Evolutionary conservation across 2,329 filamentous ascomycete genomes (phyloP).

Genomic region (Ceratocystis variospora): DNA sequence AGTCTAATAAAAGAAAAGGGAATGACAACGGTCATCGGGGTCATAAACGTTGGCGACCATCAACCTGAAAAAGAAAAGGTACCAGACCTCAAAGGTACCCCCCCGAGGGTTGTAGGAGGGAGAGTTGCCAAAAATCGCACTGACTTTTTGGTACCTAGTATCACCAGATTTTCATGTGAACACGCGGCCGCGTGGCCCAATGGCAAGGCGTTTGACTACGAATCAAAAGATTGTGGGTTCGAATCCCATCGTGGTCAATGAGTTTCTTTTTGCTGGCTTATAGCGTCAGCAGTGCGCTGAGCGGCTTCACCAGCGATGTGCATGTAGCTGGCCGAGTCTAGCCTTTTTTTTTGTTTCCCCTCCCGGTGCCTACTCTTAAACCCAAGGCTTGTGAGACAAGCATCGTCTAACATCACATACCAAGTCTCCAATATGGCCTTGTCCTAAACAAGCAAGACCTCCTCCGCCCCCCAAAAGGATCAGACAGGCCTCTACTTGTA

Average conservation of each 20-base stretch:
- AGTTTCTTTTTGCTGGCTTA: neutral
- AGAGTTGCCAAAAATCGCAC: neutral
- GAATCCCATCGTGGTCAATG: conserved; percentile 15
- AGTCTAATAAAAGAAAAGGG: too few species aligned
- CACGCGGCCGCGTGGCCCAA: conserved; percentile 15
- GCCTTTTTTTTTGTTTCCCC: neutral
- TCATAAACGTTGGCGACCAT: neutral
- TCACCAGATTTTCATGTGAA: neutral
- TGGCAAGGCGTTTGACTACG: conserved; percentile 18
- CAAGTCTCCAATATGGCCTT: neutral
- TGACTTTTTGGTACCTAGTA: too few species aligned
- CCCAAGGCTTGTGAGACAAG: neutral
- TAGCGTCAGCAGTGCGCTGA: neutral
- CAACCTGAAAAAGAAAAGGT: neutral
- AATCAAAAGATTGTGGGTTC: conserved; percentile 18
- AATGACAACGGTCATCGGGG: neutral
- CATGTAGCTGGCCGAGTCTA: neutral
- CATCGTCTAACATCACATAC: neutral
- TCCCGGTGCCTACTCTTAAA: neutral
- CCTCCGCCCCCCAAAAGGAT: neutral
- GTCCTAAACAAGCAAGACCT: neutral
- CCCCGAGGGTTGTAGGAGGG: neutral
- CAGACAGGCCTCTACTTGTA: neutral
- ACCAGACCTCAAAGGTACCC: neutral
- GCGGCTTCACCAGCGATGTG: neutral